Evolutionary conservation across 1,284 basidiomycete species (phyloP), one percentile per base, ranked within the genome.

Genomic region (Lignosus rhinocerotis): DNA sequence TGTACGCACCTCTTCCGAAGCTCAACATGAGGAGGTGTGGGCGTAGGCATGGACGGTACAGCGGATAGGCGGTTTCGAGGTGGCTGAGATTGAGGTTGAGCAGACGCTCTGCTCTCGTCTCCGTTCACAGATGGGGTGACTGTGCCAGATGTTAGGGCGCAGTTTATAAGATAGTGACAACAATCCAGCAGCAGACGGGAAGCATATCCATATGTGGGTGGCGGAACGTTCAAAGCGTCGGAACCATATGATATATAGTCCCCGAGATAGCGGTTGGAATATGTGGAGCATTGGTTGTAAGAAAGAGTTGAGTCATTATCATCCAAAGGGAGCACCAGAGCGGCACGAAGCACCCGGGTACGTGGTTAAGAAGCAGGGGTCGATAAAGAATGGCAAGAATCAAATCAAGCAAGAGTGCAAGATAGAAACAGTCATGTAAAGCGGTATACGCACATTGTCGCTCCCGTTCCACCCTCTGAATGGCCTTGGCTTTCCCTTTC

Each of bases 401-500:
- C 32, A 32, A 32, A 25, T 30, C 45, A 39, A 16, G 53, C 39
- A 19, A 56, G 34, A 39, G 25, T 42, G 38, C 51, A 21, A 30
- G 42, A 44, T 55, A 33, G 44, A 56, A 31, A 45, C 51, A 59
- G 54, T 41, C 44, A 19, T 25, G 21, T 21, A 33, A 61, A 59
- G 57, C 41, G 46, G 59, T 61, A 71, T 53, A 88, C 88, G 75
- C 77, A 90, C 85, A 86, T 67, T 82, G 90, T 70, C 78, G 83
- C 69, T 87, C 89, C 63, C 81, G 82, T 74, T 87, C 88, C 52
- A 85, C 75, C 73, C 83, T 88, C 61, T 87, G 86, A 50, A 81
- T 68, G 32, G 81, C 83, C 73, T 82, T 88, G 45, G 81, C 83
- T 72, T 92, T 91, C 3, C 86, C 86, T 73, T 90, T 89, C 73